Evolutionary conservation across 495 filamentous ascomycete genomes (phyloP).

Genomic region (Xylaria flabelliformis): DNA sequence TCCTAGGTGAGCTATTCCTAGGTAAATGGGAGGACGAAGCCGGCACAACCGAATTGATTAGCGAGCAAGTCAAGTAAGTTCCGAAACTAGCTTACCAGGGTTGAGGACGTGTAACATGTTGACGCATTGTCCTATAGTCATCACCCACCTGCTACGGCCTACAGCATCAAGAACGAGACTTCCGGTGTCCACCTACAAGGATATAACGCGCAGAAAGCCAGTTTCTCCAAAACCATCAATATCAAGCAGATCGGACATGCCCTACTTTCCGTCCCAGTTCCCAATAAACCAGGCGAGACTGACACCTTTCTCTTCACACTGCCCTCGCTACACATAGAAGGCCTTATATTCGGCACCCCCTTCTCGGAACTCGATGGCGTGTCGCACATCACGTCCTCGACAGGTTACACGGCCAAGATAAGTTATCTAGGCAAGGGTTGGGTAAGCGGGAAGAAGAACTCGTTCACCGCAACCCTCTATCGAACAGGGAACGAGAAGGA

Average conservation of each 20-base stretch:
- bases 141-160: conserved; percentile 96
- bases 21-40: conserved; percentile 83
- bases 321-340: conserved; percentile 91
- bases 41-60: conserved; percentile 69
- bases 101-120: conserved; percentile 54
- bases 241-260: conserved; percentile 97
- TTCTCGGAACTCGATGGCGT: conserved; percentile 87
- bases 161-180: conserved; percentile 85
- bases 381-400: conserved; percentile 82
- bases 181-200: conserved; percentile 88
- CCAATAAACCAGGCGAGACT: conserved; percentile 49
- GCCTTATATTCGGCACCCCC: conserved; percentile 86
- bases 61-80: conserved; percentile 69
- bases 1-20: conserved; percentile 88
- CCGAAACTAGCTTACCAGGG: conserved; percentile 47
- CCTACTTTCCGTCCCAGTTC: conserved; percentile 73
- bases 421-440: conserved; percentile 93
- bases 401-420: conserved; percentile 89
- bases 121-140: conserved; percentile 65
- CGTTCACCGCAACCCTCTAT: conserved; percentile 78
- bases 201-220: conserved; percentile 98
- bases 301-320: conserved; percentile 92
- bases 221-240: conserved; percentile 89
- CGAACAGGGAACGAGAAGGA: conserved; percentile 81
- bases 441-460: conserved; percentile 95